Evolutionary conservation across 2,329 filamentous ascomycete species (phyloP).

Genomic region (Diaporthe amygdali): DNA sequence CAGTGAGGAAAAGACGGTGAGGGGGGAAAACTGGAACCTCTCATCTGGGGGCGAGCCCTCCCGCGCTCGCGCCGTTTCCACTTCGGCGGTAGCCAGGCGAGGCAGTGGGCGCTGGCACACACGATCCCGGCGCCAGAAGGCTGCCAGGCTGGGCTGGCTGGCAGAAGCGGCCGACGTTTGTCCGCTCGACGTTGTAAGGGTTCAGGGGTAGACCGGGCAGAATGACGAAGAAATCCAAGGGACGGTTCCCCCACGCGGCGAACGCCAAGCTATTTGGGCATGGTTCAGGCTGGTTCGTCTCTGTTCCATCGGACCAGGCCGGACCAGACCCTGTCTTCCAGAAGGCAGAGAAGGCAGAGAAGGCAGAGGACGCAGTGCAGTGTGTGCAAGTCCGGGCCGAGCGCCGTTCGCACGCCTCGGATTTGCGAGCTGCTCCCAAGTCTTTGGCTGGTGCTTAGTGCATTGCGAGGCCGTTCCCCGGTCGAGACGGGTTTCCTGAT

Average conservation of each 20-base stretch:
- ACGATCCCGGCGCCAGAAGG: slow-evolving; percentile 15
- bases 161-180: slow-evolving; percentile 17
- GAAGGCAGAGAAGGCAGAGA: not conserved
- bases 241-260: slow-evolving; percentile 7
- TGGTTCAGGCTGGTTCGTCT: not conserved
- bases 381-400: slow-evolving; percentile 9
- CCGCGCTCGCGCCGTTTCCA: slow-evolving; percentile 17
- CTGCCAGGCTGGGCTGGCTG: slow-evolving; percentile 3
- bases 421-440: slow-evolving; percentile 7
- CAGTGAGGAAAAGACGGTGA: slow-evolving; percentile 25
- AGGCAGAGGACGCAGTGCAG: not conserved
- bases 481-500: not conserved
- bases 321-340: slow-evolving; percentile 1
- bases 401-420: slow-evolving; percentile 15
- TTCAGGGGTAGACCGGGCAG: slow-evolving; percentile 18
- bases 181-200: slow-evolving; percentile 20
- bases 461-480: not conserved
- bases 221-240: slow-evolving; percentile 19
- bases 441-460: not conserved
- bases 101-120: slow-evolving; percentile 2
- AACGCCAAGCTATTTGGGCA: not conserved
- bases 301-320: slow-evolving; percentile 1
- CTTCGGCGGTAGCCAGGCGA: slow-evolving; percentile 14
- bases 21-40: slow-evolving; percentile 19
- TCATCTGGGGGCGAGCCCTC: slow-evolving; percentile 4